Conservation (phyloP, 2,329 filamentous ascomycete genomes). For the Monilinia vaccinii-corymbosi region DNA sequence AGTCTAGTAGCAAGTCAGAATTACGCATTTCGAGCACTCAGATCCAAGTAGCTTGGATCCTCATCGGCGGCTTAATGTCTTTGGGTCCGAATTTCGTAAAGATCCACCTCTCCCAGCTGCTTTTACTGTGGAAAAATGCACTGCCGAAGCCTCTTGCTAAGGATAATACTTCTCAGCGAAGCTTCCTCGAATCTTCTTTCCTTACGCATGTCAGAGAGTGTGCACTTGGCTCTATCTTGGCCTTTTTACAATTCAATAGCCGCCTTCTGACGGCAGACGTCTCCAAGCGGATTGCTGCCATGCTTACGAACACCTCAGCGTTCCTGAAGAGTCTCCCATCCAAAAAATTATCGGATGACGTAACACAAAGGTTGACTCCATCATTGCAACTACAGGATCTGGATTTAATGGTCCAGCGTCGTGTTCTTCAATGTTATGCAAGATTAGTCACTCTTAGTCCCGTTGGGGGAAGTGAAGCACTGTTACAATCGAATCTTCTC, state of each 20-base stretch:
- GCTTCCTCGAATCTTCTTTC: constrained; percentile 82
- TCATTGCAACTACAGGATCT: constrained; percentile 83
- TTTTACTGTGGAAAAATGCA: constrained; percentile 95
- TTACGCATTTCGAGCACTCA: constrained; percentile 86
- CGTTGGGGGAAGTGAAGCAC: constrained; percentile 70
- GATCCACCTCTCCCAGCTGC: constrained; percentile 88
- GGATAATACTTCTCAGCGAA: constrained; percentile 78
- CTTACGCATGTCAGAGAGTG: constrained; percentile 92
- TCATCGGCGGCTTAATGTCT: constrained; percentile 94
- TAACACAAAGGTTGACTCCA: constrained; percentile 72
- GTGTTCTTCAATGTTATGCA: constrained; percentile 90
- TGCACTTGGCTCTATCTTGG: constrained; percentile 80
- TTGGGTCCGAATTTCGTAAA: constrained; percentile 97
- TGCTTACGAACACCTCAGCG: constrained; percentile 89
- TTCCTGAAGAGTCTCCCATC: constrained; percentile 79
- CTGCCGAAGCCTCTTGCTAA: constrained; percentile 89
- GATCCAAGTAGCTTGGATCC: constrained; percentile 94
- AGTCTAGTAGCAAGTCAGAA: constrained; percentile 85
- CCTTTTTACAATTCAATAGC: constrained; percentile 89
- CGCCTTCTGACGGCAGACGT: constrained; percentile 88
- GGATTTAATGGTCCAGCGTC: constrained; percentile 83
- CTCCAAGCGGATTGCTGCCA: constrained; percentile 80
- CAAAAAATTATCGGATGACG: constrained; percentile 80
- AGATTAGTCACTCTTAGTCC: constrained; percentile 85
- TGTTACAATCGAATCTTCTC: constrained; percentile 84